Evolutionary conservation across 2,329 filamentous ascomycete genomes (phyloP).

Genomic region (Decorospora gaudefroyi): DNA sequence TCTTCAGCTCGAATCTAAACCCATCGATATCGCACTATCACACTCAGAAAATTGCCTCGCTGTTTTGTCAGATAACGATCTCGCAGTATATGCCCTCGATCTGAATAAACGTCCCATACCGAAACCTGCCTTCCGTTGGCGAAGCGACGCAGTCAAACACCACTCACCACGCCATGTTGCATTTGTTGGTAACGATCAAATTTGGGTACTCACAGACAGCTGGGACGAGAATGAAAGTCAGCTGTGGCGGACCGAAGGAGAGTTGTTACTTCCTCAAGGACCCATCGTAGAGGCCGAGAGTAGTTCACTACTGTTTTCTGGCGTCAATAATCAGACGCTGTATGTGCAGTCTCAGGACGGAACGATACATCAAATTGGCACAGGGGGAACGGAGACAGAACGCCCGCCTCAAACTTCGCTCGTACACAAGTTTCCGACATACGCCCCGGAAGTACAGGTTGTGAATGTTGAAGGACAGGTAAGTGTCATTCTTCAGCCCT

Average conservation of each 20-base stretch:
- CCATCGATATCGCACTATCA: conserved; percentile 75
- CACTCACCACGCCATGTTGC: conserved; percentile 53
- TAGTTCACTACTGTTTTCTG: conserved; percentile 30
- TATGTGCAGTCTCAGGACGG: conserved; percentile 35
- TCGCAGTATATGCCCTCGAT: conserved; percentile 73
- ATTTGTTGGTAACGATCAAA: conserved; percentile 49
- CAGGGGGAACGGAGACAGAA: conserved; percentile 14
- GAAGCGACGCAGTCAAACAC: conserved; percentile 20
- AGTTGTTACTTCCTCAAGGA: conserved; percentile 26
- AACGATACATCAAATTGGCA: conserved; percentile 22
- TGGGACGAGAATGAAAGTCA: conserved; percentile 39
- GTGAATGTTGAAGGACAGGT: conserved; percentile 33
- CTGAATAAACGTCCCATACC: conserved; percentile 59
- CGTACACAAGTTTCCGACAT: conserved; percentile 33
- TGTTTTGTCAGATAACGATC: conserved; percentile 67
- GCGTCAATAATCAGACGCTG: conserved; percentile 27
- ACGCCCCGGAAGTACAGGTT: conserved; percentile 33
- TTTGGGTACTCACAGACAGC: conserved; percentile 44
- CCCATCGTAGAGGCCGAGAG: conserved; percentile 31
- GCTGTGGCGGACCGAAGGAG: conserved; percentile 35
- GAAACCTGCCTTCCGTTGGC: conserved; percentile 53
- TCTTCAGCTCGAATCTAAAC: conserved; percentile 63
- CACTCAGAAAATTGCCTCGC: conserved; percentile 58
- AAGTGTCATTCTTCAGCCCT: conserved; percentile 3
- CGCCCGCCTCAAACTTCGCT: conserved; percentile 23